Evolutionary conservation across 1,139 yeast genomes (phyloP).

Genomic region (Hanseniaspora sp.): DNA sequence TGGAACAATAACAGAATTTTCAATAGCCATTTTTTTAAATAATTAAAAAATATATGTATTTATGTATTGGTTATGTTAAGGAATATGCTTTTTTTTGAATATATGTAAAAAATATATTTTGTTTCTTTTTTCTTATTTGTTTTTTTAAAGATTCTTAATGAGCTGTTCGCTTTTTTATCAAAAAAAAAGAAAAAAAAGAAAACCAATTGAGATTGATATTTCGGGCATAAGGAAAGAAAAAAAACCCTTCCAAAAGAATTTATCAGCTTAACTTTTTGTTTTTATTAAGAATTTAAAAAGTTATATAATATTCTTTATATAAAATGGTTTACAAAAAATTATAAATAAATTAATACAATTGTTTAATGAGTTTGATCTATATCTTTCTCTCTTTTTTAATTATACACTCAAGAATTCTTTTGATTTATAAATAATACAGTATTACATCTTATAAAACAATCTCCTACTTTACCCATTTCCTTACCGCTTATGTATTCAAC

Average conservation of each 20-base stretch:
- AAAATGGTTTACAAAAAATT: too few relatives aligned
- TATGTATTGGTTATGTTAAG: background rate
- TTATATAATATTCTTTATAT: too few relatives aligned
- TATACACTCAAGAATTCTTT: background rate
- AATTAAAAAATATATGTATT: background rate
- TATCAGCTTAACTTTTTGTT: too few relatives aligned
- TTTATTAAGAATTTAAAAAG: too few relatives aligned
- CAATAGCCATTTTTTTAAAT: slow-evolving; percentile 21
- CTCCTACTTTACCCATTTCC: slow-evolving; percentile 57
- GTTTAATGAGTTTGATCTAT: background rate
- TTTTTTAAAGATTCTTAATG: background rate
- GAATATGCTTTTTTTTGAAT: too few relatives aligned
- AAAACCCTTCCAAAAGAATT: too few relatives aligned
- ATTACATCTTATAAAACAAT: slow-evolving; percentile 75
- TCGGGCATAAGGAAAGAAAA: too few relatives aligned
- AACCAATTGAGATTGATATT: background rate
- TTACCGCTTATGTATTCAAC: slow-evolving; percentile 47
- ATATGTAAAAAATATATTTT: background rate
- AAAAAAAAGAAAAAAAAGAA: slow-evolving; percentile 3
- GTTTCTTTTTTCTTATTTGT: background rate
- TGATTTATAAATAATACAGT: slow-evolving; percentile 50
- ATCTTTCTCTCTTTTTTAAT: background rate
- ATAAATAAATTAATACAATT: too few relatives aligned
- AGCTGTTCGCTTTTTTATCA: background rate
- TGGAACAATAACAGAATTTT: slow-evolving; percentile 36